Evolutionary conservation across 1,284 basidiomycete genomes (phyloP), one percentile per base, ranked within the genome.

Genomic region (Pascua sp.): DNA sequence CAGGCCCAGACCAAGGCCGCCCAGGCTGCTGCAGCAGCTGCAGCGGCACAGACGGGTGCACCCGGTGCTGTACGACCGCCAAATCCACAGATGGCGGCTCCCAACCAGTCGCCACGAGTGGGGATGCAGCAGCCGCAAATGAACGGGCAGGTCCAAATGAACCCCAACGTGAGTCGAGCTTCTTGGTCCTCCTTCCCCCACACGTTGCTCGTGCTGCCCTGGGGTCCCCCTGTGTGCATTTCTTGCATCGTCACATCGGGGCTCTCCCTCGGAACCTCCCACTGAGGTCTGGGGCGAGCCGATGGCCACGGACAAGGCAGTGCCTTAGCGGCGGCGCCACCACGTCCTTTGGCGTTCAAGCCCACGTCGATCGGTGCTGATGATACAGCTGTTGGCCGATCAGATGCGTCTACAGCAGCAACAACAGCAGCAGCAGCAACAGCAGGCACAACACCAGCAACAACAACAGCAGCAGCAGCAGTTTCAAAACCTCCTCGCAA

Each of bases 391-490:
- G 9, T 18, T 54, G 8, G 55, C 55, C 5, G 55, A 56, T 7
- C 55, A 56, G 46, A 11, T 56, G 7, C 49, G 55, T 1, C 50
- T 56, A 7, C 55, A 57, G 47, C 55, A 57, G 18, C 37, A 39
- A 32, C 24, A 32, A 7, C 24, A 32, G 24, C 24, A 32, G 9
- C 51, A 53, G 44, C 51, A 52, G 36, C 53, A 48, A 12, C 53
- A 59, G 24, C 56, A 57, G 44, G 37, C 16, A 15, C 51, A 53
- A 16, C 43, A 45, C 17, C 47, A 50, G 2, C 42, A 53, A 7
- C 45, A 53, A 18, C 59, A 57, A 41, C 56, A 53, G 32, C 59
- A 65, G 44, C 56, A 59, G 42, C 59, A 56, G 38, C 59, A 60
- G 46, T 55, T 62, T 46, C 55, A 57, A 37, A 61, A 48, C 51